A percentile compares a stretch with the other conserved stretches of the same genome.
phyloP scores from a whole-genome alignment of 306 rosid species.

The Begonia loranthoides region DNA sequence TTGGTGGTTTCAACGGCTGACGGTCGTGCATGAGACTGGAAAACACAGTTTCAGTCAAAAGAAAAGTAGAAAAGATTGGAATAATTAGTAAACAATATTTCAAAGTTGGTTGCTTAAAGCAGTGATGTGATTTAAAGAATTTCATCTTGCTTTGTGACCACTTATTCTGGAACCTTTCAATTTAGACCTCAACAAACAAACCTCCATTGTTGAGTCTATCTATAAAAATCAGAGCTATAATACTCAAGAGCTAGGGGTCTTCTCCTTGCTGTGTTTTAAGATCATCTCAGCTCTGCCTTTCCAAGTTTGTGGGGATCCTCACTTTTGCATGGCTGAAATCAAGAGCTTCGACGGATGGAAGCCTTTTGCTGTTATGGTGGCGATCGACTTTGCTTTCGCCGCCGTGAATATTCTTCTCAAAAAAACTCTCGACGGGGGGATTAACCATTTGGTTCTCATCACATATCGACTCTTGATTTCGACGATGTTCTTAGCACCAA shows the following conservation, averaged over 20 bases:
- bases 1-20: too few species aligned
- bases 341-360: slow-evolving; percentile 52
- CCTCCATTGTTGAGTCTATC: too few species aligned
- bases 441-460: slow-evolving; percentile 79
- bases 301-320: slow-evolving; percentile 3
- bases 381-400: slow-evolving; percentile 53
- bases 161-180: slow-evolving; percentile 27
- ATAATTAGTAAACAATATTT: slow-evolving; percentile 24
- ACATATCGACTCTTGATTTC: slow-evolving; percentile 64
- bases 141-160: slow-evolving; percentile 68
- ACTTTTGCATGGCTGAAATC: slow-evolving; percentile 17
- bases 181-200: slow-evolving; percentile 9
- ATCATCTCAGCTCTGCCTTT: slow-evolving; percentile 4
- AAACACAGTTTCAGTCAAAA: slow-evolving; percentile 27
- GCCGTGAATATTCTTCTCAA: slow-evolving; percentile 68
- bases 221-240: too few species aligned
- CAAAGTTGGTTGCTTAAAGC: slow-evolving; percentile 49
- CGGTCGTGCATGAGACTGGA: too few species aligned
- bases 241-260: too few species aligned
- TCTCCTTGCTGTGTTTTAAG: not conserved
- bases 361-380: slow-evolving; percentile 65
- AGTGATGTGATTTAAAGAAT: slow-evolving; percentile 45
- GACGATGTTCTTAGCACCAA: slow-evolving; percentile 60
- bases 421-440: slow-evolving; percentile 69
- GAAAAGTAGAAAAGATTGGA: slow-evolving; percentile 18